These are phyloP conservation scores for Amylostereum areolatum DNA, from an alignment of 1,284 basidiomycete species.

Conservation along the genomic window DNA sequence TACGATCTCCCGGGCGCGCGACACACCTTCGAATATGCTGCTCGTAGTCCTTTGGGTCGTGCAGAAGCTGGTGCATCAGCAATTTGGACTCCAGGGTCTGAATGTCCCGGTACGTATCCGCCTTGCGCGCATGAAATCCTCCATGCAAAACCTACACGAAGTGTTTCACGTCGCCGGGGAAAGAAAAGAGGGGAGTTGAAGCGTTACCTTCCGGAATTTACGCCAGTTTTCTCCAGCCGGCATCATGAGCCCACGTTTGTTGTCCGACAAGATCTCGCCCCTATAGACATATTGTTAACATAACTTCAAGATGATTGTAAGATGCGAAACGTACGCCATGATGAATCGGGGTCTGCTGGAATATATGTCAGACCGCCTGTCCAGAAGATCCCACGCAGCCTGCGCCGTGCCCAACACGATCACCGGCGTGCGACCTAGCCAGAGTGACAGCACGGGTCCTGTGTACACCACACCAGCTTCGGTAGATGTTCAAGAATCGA, in stretches of 20 bases:
- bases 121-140: constrained; percentile 32
- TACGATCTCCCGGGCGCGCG: neutral
- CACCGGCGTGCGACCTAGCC: constrained; percentile 45
- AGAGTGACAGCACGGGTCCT: constrained; percentile 50
- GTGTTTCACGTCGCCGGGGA: neutral
- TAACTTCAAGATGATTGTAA: neutral
- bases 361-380: constrained; percentile 45
- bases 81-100: constrained; percentile 45
- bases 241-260: constrained; percentile 43
- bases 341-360: constrained; percentile 46
- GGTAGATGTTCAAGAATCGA: neutral
- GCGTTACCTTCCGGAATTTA: constrained; percentile 41
- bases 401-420: constrained; percentile 45
- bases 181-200: neutral
- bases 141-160: constrained; percentile 36
- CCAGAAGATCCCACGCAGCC: constrained; percentile 47
- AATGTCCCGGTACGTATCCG: constrained; percentile 41
- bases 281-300: constrained; percentile 14
- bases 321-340: constrained; percentile 24
- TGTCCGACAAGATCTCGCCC: constrained; percentile 42
- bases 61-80: constrained; percentile 35
- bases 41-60: constrained; percentile 34
- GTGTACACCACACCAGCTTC: neutral
- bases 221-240: constrained; percentile 41
- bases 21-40: constrained; percentile 36